Evolutionary conservation across 129 eudicot genomes (phyloP), one percentile per base, ranked within the genome.

Genomic region (Smallanthus sonchifolius): DNA sequence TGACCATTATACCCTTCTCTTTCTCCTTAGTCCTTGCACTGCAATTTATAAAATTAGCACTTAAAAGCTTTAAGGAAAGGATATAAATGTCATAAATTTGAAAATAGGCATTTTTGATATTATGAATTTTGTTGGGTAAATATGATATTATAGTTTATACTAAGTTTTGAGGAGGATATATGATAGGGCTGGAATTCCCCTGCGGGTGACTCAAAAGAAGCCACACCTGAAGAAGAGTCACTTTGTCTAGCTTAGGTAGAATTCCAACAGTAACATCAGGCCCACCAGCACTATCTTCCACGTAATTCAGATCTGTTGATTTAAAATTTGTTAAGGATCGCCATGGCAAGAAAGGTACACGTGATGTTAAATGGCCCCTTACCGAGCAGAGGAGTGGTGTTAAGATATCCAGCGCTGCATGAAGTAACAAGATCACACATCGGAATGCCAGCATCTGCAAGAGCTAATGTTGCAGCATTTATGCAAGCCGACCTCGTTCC

Each of bases 251-350:
- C 84, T 88, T 93, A 13, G 98, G 98, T 63, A 93, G 78, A 80
- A 90, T 84, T 70, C 96, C 98, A 1, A 93, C 97, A 5, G 96
- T 90, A 47, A 93, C 96, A 84, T 93, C 98, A 44, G 98, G 92
- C 47, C 97, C 97, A 17, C 97, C 96, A 78, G 98, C 98, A 84
- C 98, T 90, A 78, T 93, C 98, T 80, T 93, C 98, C 34, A 86
- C 89, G 57, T 93, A 93, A 72, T 87, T 93, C 55, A 93, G 76
- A 86, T 90, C 96, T 93, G 95, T 72, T 52, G 51, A 79, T 57
- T 69, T 20, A 16, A 77, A 79, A 42, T 7, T 56, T n/a, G 60
- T 73, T 28, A 49, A 67, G 4, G 40, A 67, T 51, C 7, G 17
- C 35, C 69, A 75, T 44, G 42, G 20, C 56, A 65, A 36, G 28